Evolutionary conservation across 1,139 yeast genomes (phyloP), one percentile per base, ranked within the genome.

Genomic region (Kazachstania sp.): DNA sequence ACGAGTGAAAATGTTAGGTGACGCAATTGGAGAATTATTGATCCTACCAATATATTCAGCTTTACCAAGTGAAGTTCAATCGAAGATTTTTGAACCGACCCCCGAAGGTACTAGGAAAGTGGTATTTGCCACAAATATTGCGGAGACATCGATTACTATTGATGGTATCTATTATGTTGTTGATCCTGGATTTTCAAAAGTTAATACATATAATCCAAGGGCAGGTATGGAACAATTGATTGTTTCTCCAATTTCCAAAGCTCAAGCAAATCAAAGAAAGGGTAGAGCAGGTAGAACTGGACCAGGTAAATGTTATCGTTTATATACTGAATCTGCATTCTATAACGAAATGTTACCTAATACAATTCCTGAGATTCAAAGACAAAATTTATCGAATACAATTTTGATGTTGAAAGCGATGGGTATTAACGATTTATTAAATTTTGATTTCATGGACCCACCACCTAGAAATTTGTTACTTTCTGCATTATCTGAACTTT

Each of bases 221-320:
- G 79, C 92, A 0, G 96, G 96, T 2, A 86, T 92, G 90, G 97
- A 90, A 58, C 82, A 87, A 49, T 72, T 94, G 51, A 83, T 83
- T 13, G 88, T 87, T 1, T 79, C 79, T 0, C 92, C 95, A 0
- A 87, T 96, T 54, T 90, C 97, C 0, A 76, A 84, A 52, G 98
- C 98, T 0, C 86, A 95, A 34, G 97, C 97, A 0, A 90, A 88
- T 54, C 99, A 92, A 68, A 71, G 99, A 52, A 94, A 96, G 1
- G 98, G 98, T 48, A 78, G 98, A 68, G 98, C 97, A 0, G 98
- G 98, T 7, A 81, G 98, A 70, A 86, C 88, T 5, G 95, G 95
- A 0, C 95, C 97, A 0, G 98, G 98, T 0, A 88, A 87, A 63
- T 92, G 98, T 63, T 94, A 83, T 62, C 68, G 98, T 43, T 69